Evolutionary conservation across 306 rosid genomes (phyloP).

Genomic region (Malus sieversii): DNA sequence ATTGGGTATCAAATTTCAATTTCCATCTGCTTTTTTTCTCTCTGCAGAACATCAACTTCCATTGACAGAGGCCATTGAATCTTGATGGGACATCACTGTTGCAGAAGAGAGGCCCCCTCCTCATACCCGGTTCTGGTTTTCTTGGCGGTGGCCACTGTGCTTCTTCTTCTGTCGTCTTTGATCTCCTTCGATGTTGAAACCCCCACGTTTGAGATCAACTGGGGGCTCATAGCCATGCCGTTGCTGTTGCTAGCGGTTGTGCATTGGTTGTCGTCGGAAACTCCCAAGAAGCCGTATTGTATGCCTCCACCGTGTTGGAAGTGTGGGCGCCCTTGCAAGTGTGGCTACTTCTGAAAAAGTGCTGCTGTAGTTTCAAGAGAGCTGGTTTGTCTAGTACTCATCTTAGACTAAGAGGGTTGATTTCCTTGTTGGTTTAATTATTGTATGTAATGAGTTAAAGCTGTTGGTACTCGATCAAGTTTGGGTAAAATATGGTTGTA

Average conservation of each 20-base stretch:
- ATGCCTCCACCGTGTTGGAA: conserved; percentile 19
- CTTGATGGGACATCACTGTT: conserved; percentile 41
- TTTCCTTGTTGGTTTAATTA: background rate
- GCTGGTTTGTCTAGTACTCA: background rate
- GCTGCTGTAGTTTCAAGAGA: background rate
- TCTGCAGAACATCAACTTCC: background rate
- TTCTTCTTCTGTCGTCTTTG: conserved; percentile 16
- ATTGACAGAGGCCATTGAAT: conserved; percentile 1
- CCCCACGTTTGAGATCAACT: conserved; percentile 30
- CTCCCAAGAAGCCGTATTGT: conserved; percentile 1
- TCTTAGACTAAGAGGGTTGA: background rate
- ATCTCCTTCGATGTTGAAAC: conserved; percentile 8
- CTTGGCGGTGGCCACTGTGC: conserved; percentile 38
- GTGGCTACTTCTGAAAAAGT: conserved; percentile 21
- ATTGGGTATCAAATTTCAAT: background rate
- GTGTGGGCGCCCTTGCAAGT: conserved; percentile 32
- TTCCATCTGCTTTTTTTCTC: background rate
- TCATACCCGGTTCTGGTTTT: conserved; percentile 37
- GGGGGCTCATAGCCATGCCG: conserved; percentile 28
- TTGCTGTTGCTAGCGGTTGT: conserved; percentile 36
- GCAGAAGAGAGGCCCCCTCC: conserved; percentile 27
- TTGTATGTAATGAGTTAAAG: background rate
- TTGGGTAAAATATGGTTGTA: background rate
- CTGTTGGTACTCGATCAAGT: background rate
- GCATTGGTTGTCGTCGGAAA: conserved; percentile 37